Percentiles rank a stretch among this genome's conserved stretches.
These are phyloP conservation scores for Colletotrichum gloeosporioides DNA, from an alignment of 2,329 filamentous ascomycete species.

Conservation along the genomic window DNA sequence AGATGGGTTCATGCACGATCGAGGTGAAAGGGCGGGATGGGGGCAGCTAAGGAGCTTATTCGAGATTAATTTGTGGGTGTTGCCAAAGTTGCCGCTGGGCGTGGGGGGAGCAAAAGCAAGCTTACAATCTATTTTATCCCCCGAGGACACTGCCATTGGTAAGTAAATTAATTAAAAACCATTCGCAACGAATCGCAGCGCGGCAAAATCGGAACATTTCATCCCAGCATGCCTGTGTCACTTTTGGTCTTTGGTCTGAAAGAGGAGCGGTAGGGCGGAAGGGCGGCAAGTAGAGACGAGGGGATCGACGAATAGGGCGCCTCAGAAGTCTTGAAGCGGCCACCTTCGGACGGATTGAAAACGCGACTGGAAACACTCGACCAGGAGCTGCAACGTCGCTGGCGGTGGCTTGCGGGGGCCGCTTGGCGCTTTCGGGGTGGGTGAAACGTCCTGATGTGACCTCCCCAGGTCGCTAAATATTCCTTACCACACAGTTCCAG, in stretches of 20 bases:
- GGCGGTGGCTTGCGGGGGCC: neutral
- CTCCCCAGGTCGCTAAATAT: neutral
- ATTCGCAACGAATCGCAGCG: neutral
- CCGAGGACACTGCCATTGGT: neutral
- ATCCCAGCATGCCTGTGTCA: neutral
- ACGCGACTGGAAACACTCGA: conserved; percentile 12
- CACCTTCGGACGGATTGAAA: conserved; percentile 8
- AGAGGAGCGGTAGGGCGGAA: neutral
- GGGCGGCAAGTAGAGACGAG: conserved; percentile 15
- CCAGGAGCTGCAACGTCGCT: neutral
- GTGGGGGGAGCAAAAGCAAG: neutral
- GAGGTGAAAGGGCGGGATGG: neutral
- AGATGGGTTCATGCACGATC: neutral
- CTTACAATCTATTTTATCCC: neutral
- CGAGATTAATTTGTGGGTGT: neutral
- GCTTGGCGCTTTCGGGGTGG: neutral
- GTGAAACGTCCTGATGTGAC: conserved; percentile 3
- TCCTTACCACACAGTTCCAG: neutral
- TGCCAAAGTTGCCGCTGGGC: neutral
- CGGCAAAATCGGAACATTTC: neutral
- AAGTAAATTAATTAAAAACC: neutral
- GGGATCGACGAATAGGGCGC: conserved; percentile 4
- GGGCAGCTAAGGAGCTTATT: neutral
- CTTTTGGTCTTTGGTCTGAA: neutral
- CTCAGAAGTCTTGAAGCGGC: neutral